Conservation (phyloP, 805 yeast species). For the Candida nitratophila region DNA sequence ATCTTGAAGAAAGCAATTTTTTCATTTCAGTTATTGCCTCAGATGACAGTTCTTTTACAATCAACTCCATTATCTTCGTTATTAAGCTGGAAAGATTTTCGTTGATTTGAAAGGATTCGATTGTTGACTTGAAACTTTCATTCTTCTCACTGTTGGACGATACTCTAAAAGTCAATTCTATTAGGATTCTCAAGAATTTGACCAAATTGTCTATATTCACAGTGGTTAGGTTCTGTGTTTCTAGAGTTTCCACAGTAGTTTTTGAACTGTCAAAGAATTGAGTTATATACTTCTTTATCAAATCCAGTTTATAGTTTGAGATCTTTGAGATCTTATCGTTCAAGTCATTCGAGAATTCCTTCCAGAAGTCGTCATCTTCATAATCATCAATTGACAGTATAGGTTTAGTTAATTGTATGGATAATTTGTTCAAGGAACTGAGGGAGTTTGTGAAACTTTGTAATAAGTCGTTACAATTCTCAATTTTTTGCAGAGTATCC, state of each 20-base stretch:
- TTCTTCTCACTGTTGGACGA: not conserved
- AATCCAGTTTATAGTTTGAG: not conserved
- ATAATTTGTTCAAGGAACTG: conserved; percentile 12
- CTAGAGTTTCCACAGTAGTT: not conserved
- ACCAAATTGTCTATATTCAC: not conserved
- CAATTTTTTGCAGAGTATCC: conserved; percentile 10
- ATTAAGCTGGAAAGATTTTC: conserved; percentile 7
- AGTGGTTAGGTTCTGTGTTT: not conserved
- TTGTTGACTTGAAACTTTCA: not conserved
- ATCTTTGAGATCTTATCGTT: not conserved
- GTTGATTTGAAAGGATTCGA: not conserved
- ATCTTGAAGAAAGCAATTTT: conserved; percentile 8
- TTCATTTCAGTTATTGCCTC: conserved; percentile 6
- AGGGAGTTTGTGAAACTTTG: conserved; percentile 11
- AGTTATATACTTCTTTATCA: not conserved
- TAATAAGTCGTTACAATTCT: conserved; percentile 11
- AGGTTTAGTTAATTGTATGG: conserved; percentile 19
- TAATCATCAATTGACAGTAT: conserved; percentile 28
- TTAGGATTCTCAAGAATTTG: conserved; percentile 7
- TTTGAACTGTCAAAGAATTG: not conserved
- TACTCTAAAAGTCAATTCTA: not conserved
- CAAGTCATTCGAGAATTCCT: not conserved
- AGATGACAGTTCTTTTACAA: conserved; percentile 5
- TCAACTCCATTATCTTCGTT: conserved; percentile 6
- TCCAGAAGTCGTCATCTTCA: conserved; percentile 28